Conservation (phyloP, 768 basidiomycete genomes). For the Mycena metata region DNA sequence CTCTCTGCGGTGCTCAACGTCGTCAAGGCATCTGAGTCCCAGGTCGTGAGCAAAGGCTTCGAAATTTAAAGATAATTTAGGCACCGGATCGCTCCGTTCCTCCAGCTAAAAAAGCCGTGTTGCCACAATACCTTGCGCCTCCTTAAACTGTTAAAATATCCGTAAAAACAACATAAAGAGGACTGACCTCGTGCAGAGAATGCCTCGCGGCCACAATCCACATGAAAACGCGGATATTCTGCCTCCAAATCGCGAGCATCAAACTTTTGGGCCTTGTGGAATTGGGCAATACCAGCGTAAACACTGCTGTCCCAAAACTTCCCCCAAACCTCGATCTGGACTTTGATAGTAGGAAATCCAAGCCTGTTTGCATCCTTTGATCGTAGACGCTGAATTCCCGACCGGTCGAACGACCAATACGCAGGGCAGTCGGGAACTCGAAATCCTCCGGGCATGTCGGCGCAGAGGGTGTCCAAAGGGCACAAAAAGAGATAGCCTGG, state of each 20-base stretch:
- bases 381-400: conserved; percentile 1
- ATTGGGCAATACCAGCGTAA: conserved; percentile 4
- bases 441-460: conserved; percentile 5
- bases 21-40: not conserved
- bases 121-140: not conserved
- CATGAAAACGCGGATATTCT: conserved; percentile 2
- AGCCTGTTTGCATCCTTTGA: not conserved
- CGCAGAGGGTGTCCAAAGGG: not conserved
- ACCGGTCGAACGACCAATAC: conserved; percentile 16
- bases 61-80: not conserved
- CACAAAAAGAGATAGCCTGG: conserved; percentile 9
- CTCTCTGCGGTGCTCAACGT: not conserved
- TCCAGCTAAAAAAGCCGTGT: not conserved
- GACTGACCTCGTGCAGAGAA: not conserved
- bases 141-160: not conserved
- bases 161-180: not conserved
- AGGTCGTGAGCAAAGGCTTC: not conserved
- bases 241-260: conserved; percentile 5
- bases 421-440: not conserved
- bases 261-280: conserved; percentile 7
- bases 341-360: conserved; percentile 6
- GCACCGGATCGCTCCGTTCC: not conserved
- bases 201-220: not conserved
- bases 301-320: conserved; percentile 10
- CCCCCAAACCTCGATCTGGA: not conserved